A percentile compares a stretch with the other conserved stretches of the same genome.
Evolutionary conservation across 257 asterid genomes (phyloP).

Genomic region (Forsythia suspensa): DNA sequence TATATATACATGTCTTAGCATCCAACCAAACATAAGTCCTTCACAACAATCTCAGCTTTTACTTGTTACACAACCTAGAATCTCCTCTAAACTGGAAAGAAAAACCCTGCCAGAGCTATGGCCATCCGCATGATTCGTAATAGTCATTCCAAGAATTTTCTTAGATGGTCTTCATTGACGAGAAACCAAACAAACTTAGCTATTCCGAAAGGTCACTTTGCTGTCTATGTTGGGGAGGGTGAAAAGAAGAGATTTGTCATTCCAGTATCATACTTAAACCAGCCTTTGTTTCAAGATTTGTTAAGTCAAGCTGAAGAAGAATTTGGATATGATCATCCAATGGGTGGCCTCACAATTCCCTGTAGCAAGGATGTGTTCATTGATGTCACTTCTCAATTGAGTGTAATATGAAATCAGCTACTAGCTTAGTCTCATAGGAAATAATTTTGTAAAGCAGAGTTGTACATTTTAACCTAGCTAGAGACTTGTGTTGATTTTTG

Average conservation of each 20-base stretch:
- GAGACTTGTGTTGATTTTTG: not conserved
- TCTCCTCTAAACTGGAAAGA: not conserved
- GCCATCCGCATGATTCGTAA: constrained; percentile 41
- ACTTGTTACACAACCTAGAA: not conserved
- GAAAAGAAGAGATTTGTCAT: constrained; percentile 27
- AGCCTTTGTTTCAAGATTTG: constrained; percentile 25
- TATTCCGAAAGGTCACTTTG: constrained; percentile 33
- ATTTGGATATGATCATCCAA: constrained; percentile 26
- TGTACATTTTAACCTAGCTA: not conserved
- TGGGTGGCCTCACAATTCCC: constrained; percentile 32
- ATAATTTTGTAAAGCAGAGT: not conserved
- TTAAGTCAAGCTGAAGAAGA: constrained; percentile 23
- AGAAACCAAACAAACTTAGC: not conserved
- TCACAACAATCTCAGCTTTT: not conserved
- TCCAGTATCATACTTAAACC: constrained; percentile 24
- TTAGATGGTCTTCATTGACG: constrained; percentile 31
- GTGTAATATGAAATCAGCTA: not conserved
- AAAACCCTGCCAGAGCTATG: constrained; percentile 4
- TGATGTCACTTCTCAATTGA: constrained; percentile 18
- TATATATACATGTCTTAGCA: not conserved
- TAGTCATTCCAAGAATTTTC: constrained; percentile 43
- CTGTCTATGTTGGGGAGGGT: constrained; percentile 34
- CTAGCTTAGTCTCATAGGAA: not conserved
- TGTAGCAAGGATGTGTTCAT: constrained; percentile 17
- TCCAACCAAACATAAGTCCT: not conserved